These are phyloP conservation scores for Aegilops speltoides DNA, from an alignment of 176 grass and related monocot genomes.

Conservation along the genomic window DNA sequence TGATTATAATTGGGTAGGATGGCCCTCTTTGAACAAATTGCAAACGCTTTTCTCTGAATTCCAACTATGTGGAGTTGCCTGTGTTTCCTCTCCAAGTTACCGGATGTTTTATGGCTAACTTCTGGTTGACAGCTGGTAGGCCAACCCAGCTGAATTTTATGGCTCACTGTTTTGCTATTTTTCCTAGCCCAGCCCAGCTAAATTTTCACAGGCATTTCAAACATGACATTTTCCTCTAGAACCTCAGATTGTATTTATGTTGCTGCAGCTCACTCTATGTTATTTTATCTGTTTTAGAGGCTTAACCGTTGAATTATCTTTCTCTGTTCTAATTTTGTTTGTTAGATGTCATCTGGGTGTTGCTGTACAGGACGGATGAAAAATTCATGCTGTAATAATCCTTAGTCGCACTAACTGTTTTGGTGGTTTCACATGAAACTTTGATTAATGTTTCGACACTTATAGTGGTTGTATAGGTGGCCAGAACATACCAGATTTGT, in stretches of 20 bases:
- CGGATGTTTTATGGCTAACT: neutral
- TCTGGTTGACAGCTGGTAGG: conserved; percentile 2
- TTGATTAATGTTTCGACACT: conserved; percentile 26
- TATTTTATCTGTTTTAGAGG: neutral
- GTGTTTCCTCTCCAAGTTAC: neutral
- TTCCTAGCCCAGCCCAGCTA: neutral
- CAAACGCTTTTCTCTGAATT: neutral
- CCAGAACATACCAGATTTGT: neutral
- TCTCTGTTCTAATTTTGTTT: neutral
- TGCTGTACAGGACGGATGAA: neutral
- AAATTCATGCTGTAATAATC: conserved; percentile 2
- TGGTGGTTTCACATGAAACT: conserved; percentile 14
- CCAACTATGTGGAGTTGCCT: neutral
- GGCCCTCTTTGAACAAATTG: neutral
- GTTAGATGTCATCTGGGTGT: conserved; percentile 11
- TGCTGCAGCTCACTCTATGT: neutral
- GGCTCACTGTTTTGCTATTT: neutral
- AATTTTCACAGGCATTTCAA: conserved; percentile 6
- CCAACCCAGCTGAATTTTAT: neutral
- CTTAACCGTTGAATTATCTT: neutral
- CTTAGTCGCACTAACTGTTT: conserved; percentile 12
- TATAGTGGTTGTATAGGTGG: neutral
- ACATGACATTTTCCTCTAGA: neutral
- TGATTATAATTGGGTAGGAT: neutral
- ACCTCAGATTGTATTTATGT: neutral